These are phyloP conservation scores for Sanguinoderma infundibulare DNA, from an alignment of 1,284 basidiomycete species.

Conservation along the genomic window DNA sequence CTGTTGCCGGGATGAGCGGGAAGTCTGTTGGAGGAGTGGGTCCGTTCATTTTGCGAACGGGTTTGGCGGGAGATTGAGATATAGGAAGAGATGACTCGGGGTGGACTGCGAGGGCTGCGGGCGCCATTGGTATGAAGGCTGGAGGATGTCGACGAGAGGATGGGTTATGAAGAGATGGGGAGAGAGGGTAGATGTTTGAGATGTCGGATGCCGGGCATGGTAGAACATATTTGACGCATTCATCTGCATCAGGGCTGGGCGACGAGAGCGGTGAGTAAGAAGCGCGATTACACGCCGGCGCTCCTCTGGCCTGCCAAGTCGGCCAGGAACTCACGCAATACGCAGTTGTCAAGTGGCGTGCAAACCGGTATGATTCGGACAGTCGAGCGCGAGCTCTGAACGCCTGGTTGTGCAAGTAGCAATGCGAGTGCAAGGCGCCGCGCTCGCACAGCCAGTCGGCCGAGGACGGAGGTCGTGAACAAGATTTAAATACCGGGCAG, in stretches of 20 bases:
- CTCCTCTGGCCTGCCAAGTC: background rate
- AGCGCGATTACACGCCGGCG: conserved; percentile 19
- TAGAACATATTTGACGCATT: background rate
- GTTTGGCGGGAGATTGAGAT: conserved; percentile 13
- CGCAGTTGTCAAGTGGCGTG: too few relatives aligned
- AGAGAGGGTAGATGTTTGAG: background rate
- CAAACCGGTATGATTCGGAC: too few relatives aligned
- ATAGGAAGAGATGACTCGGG: conserved; percentile 20
- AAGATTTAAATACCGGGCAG: too few relatives aligned
- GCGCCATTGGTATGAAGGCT: conserved; percentile 17
- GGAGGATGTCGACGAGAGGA: background rate
- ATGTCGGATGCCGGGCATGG: background rate
- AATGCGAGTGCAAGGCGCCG: too few relatives aligned
- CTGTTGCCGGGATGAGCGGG: conserved; percentile 22
- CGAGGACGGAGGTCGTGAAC: too few relatives aligned
- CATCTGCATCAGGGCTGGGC: background rate
- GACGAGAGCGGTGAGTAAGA: conserved; percentile 19
- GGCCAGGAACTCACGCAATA: background rate
- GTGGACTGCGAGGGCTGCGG: conserved; percentile 9
- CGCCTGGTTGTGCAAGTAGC: too few relatives aligned
- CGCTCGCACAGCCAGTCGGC: too few relatives aligned
- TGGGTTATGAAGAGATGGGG: background rate
- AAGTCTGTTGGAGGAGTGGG: conserved; percentile 15
- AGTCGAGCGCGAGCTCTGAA: too few relatives aligned
- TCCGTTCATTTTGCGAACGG: conserved; percentile 17